phyloP scores from a whole-genome alignment of 2,329 filamentous ascomycete species.

The Colletotrichum incanum region DNA sequence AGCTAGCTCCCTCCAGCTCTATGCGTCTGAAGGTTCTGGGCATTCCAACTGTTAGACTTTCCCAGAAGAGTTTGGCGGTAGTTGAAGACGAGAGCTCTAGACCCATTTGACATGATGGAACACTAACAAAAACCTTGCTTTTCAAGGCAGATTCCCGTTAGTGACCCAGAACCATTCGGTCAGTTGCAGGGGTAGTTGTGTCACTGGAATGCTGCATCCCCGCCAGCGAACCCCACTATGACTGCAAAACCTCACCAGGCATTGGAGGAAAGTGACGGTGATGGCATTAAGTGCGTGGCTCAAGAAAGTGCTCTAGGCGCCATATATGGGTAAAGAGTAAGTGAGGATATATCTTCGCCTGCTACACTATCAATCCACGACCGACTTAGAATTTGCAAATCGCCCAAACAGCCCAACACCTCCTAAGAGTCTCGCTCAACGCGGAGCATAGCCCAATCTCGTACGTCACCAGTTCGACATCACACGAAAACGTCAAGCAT shows the following conservation, averaged over 20 bases:
- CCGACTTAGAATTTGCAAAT: neutral
- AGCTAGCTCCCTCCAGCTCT: neutral
- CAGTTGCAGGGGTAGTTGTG: slow-evolving; percentile 19
- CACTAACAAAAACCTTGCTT: neutral
- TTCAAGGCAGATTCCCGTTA: neutral
- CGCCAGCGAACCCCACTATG: slow-evolving; percentile 24
- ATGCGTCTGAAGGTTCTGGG: neutral
- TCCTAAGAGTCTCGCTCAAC: neutral
- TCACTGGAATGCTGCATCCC: slow-evolving; percentile 25
- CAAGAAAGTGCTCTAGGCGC: neutral
- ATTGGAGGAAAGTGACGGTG: slow-evolving; percentile 36
- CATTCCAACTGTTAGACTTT: slow-evolving; percentile 31
- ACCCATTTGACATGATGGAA: neutral
- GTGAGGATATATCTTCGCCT: neutral
- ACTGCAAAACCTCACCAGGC: neutral
- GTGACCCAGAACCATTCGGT: neutral
- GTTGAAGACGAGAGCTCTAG: too few relatives aligned
- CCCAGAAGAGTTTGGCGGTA: slow-evolving; percentile 3
- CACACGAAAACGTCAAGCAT: slow-evolving; percentile 6
- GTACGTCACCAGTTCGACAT: neutral
- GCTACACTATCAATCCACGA: neutral
- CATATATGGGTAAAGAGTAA: neutral
- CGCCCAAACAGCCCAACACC: neutral
- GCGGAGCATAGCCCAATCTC: neutral
- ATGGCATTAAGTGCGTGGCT: slow-evolving; percentile 10